These are phyloP conservation scores for Hemileccinum impolitum DNA, from an alignment of 768 basidiomycete species.

Conservation along the genomic window DNA sequence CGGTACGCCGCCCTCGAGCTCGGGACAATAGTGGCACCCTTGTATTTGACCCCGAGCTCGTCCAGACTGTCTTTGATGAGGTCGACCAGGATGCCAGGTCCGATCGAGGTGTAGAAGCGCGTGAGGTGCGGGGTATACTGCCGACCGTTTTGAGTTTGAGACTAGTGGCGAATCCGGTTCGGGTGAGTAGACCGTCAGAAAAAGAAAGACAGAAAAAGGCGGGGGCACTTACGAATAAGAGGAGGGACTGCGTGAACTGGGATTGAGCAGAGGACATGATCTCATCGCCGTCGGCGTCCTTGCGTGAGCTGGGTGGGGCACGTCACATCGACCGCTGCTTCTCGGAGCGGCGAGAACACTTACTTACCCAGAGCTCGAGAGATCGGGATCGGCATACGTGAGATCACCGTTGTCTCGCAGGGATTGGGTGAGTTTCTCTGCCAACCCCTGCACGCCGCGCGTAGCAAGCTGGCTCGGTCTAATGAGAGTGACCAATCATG, in stretches of 20 bases:
- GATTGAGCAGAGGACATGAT: constrained; percentile 60
- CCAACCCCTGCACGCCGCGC: constrained; percentile 50
- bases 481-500: neutral
- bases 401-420: constrained; percentile 73
- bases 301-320: constrained; percentile 11
- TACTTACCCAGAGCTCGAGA: constrained; percentile 35
- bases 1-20: constrained; percentile 25
- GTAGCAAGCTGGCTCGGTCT: constrained; percentile 71
- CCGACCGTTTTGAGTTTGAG: constrained; percentile 74
- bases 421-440: constrained; percentile 65
- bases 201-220: neutral
- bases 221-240: constrained; percentile 65
- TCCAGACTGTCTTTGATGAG: constrained; percentile 56
- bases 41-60: constrained; percentile 47
- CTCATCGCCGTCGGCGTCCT: constrained; percentile 56
- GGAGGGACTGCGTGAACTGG: constrained; percentile 77
- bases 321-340: neutral
- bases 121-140: constrained; percentile 76
- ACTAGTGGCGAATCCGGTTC: constrained; percentile 41
- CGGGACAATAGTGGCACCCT: constrained; percentile 31
- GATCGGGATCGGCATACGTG: constrained; percentile 59
- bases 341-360: neutral
- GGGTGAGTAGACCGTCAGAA: neutral
- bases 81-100: constrained; percentile 48
- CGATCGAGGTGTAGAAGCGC: constrained; percentile 69